A percentile compares a stretch with the other conserved stretches of the same genome.
Conservation (phyloP, 2,329 filamentous ascomycete genomes). For the Tympanopsis confertula region DNA sequence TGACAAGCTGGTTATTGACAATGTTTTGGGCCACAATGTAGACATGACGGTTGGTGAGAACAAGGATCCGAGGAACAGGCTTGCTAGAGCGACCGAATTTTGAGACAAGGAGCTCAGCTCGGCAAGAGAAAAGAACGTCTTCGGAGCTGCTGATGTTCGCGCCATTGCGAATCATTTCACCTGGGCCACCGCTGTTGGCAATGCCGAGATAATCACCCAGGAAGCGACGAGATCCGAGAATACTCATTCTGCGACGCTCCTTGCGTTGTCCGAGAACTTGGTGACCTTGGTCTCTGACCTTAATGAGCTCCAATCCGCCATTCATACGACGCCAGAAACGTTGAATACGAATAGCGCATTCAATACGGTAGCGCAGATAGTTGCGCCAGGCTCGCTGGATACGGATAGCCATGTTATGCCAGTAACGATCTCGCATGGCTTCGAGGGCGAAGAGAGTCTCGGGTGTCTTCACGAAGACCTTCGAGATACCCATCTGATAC, state of each 20-base stretch:
- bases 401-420: constrained; percentile 98
- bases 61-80: constrained; percentile 70
- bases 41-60: constrained; percentile 76
- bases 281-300: constrained; percentile 81
- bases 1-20: constrained; percentile 70
- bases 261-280: constrained; percentile 72
- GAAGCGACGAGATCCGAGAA: constrained; percentile 84
- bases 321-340: constrained; percentile 91
- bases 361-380: constrained; percentile 81
- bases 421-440: constrained; percentile 94
- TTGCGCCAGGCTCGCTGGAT: constrained; percentile 97
- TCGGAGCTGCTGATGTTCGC: constrained; percentile 59
- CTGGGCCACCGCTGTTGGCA: constrained; percentile 67
- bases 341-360: constrained; percentile 89
- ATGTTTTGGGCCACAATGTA: constrained; percentile 81
- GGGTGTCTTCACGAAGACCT: constrained; percentile 95
- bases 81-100: constrained; percentile 97
- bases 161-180: constrained; percentile 66
- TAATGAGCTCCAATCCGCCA: constrained; percentile 77
- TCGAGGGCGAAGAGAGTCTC: constrained; percentile 94
- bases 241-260: constrained; percentile 80
- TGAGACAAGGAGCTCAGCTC: constrained; percentile 77
- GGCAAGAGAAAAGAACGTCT: constrained; percentile 75
- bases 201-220: constrained; percentile 90
- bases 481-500: constrained; percentile 92